Evolutionary conservation across 805 yeast species (phyloP).

Genomic region (Maudiozyma bulderi): DNA sequence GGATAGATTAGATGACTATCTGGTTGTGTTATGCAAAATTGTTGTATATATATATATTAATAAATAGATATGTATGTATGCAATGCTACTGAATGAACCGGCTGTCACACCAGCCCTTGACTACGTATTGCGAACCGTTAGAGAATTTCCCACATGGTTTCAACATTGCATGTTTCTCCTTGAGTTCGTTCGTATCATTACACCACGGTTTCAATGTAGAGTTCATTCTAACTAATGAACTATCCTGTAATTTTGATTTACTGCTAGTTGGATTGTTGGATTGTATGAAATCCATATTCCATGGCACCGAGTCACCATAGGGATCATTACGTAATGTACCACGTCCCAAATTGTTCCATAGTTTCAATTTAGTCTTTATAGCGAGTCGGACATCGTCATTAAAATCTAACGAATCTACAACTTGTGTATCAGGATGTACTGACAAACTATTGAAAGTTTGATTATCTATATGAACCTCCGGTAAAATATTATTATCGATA

Average conservation of each 20-base stretch:
- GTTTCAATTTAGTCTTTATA: constrained; percentile 23
- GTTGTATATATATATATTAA: no score
- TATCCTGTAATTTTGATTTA: not conserved
- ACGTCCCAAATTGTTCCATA: constrained; percentile 24
- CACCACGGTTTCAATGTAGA: constrained; percentile 24
- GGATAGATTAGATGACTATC: no score
- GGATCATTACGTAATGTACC: constrained; percentile 19
- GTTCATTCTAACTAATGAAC: constrained; percentile 18
- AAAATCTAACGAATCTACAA: constrained; percentile 6
- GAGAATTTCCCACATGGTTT: constrained; percentile 25
- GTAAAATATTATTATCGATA: constrained; percentile 17
- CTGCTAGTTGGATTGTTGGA: not conserved
- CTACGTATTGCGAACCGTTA: constrained; percentile 25
- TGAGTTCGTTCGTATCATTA: constrained; percentile 2
- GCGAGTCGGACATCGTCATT: constrained; percentile 22
- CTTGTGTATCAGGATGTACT: constrained; percentile 1
- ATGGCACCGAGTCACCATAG: constrained; percentile 23
- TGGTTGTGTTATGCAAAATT: no score
- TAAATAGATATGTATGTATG: no score
- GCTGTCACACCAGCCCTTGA: constrained; percentile 29
- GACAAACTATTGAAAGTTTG: constrained; percentile 15
- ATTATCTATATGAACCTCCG: constrained; percentile 26
- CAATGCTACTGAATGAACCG: constrained; percentile 10
- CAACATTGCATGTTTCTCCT: constrained; percentile 10
- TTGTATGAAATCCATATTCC: constrained; percentile 16